Evolutionary conservation across 2,329 filamentous ascomycete species (phyloP).

Genomic region (Hypoxylon sp.): DNA sequence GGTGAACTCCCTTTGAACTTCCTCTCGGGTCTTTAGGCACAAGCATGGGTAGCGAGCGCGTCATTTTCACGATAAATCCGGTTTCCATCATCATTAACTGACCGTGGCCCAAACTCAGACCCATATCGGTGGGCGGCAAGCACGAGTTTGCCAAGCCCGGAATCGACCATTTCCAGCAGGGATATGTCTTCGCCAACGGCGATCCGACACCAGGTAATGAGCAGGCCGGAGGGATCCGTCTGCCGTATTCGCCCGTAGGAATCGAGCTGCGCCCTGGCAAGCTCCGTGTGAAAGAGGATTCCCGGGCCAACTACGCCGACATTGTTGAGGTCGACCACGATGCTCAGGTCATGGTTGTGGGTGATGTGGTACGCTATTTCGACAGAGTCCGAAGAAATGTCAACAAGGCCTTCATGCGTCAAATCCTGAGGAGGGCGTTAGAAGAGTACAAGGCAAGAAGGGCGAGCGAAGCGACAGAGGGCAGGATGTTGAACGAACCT

Average conservation of each 20-base stretch:
- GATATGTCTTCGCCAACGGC: conserved; percentile 56
- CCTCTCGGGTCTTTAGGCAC: conserved; percentile 20
- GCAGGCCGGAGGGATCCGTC: conserved; percentile 49
- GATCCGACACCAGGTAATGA: conserved; percentile 53
- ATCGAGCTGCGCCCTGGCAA: conserved; percentile 55
- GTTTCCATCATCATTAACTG: conserved; percentile 42
- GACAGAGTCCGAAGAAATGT: conserved; percentile 57
- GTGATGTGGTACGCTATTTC: conserved; percentile 57
- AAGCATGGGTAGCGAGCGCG: conserved; percentile 21
- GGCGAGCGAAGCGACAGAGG: conserved; percentile 30
- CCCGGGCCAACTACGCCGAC: conserved; percentile 57
- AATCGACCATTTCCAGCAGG: conserved; percentile 57
- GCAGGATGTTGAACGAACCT: conserved; percentile 23
- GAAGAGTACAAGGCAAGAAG: conserved; percentile 55
- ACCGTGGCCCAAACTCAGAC: conserved; percentile 47
- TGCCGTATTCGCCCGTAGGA: conserved; percentile 56
- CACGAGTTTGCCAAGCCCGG: conserved; percentile 58
- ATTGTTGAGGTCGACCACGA: conserved; percentile 57
- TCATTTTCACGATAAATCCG: conserved; percentile 26
- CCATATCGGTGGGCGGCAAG: conserved; percentile 55
- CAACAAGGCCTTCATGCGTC: conserved; percentile 58
- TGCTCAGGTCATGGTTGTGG: conserved; percentile 56
- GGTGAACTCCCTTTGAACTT: conserved; percentile 28
- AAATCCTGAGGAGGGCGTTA: conserved; percentile 55
- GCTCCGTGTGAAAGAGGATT: conserved; percentile 56